Evolutionary conservation across 2,329 filamentous ascomycete genomes (phyloP).

Genomic region (Thelonectria blattea): DNA sequence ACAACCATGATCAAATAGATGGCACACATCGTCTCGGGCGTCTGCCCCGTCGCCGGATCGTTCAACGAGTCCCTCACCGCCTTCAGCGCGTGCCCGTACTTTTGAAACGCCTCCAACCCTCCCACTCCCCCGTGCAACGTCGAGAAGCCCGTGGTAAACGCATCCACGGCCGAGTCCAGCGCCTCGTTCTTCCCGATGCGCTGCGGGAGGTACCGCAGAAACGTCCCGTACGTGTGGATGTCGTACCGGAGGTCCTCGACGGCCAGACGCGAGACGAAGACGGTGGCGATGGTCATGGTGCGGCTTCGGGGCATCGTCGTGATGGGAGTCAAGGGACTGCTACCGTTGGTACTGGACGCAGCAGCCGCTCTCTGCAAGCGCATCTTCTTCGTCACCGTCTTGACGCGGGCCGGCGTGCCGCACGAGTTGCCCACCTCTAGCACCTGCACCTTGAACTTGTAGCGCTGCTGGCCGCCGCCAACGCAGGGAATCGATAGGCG

Average conservation of each 20-base stretch:
- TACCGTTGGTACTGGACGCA: too few species aligned
- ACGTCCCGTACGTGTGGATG: slow-evolving; percentile 53
- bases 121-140: slow-evolving; percentile 28
- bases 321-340: neutral
- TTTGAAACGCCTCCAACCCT: slow-evolving; percentile 34
- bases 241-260: slow-evolving; percentile 54
- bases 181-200: slow-evolving; percentile 53
- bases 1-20: slow-evolving; percentile 47
- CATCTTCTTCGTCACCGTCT: neutral
- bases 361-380: neutral
- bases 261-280: slow-evolving; percentile 42
- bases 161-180: slow-evolving; percentile 48
- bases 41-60: slow-evolving; percentile 36
- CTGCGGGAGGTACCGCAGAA: slow-evolving; percentile 51
- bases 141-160: slow-evolving; percentile 38
- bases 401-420: neutral
- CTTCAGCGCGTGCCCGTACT: slow-evolving; percentile 42
- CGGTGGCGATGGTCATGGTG: slow-evolving; percentile 32
- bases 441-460: slow-evolving; percentile 53
- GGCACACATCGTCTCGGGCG: slow-evolving; percentile 45
- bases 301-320: slow-evolving; percentile 40
- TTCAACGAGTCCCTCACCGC: slow-evolving; percentile 36
- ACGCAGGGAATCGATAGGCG: slow-evolving; percentile 52
- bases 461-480: slow-evolving; percentile 54
- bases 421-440: slow-evolving; percentile 9